Conservation (phyloP, 2,329 filamentous ascomycete species). For the Apiospora pterosperma region DNA sequence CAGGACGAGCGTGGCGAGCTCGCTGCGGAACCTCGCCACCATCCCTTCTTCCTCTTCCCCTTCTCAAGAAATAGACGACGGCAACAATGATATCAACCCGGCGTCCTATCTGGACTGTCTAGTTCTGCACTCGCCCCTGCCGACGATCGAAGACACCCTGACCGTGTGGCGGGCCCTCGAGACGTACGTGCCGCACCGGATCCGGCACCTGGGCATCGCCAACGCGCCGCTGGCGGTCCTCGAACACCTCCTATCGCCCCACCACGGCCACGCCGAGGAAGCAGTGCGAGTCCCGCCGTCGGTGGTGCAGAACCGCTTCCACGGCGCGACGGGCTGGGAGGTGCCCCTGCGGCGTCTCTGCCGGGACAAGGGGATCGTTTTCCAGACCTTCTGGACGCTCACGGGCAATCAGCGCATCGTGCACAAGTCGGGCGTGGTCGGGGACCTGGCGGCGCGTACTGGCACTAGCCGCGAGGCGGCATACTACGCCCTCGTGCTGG, state of each 20-base stretch:
- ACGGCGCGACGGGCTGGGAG: constrained; percentile 57
- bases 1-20: constrained; percentile 62
- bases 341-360: constrained; percentile 52
- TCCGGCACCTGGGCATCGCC: constrained; percentile 71
- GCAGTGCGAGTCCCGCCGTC: constrained; percentile 35
- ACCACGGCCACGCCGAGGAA: neutral
- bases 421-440: constrained; percentile 40
- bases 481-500: constrained; percentile 46
- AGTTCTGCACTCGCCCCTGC: constrained; percentile 64
- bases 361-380: constrained; percentile 36
- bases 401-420: constrained; percentile 42
- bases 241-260: constrained; percentile 39
- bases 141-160: constrained; percentile 45
- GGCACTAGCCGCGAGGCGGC: constrained; percentile 36
- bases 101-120: constrained; percentile 63
- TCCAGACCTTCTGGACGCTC: constrained; percentile 55
- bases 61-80: constrained; percentile 5
- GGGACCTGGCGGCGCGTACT: constrained; percentile 39
- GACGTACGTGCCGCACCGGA: constrained; percentile 59
- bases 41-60: constrained; percentile 9
- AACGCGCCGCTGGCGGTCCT: constrained; percentile 64
- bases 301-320: constrained; percentile 76
- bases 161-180: constrained; percentile 66
- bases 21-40: constrained; percentile 59
- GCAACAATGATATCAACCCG: constrained; percentile 20